phyloP scores from a whole-genome alignment of 148 eudicot species.

The Diospyros kaki region DNA sequence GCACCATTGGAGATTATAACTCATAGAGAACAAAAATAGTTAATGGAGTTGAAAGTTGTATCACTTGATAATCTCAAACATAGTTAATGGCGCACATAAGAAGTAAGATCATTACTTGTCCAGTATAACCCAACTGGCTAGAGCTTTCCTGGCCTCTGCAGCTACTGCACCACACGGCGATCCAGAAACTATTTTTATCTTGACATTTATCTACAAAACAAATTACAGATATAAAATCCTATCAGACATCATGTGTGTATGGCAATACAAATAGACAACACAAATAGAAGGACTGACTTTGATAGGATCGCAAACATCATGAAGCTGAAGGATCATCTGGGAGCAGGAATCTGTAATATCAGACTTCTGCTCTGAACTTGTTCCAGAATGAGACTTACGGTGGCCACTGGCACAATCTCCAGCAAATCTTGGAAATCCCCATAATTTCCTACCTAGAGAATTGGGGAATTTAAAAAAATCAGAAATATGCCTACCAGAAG shows the following conservation, averaged over 20 bases:
- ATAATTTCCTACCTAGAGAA: slow-evolving; percentile 61
- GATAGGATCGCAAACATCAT: slow-evolving; percentile 91
- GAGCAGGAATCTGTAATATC: slow-evolving; percentile 90
- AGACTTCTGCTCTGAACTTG: slow-evolving; percentile 66
- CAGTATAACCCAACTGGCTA: slow-evolving; percentile 84
- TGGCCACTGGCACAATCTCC: slow-evolving; percentile 90
- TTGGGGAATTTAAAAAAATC: background rate
- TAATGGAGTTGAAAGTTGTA: background rate
- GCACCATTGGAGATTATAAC: background rate
- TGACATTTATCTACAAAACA: slow-evolving; percentile 66
- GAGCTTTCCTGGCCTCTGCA: slow-evolving; percentile 76
- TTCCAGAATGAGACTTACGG: slow-evolving; percentile 49
- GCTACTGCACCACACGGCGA: slow-evolving; percentile 81
- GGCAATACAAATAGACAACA: background rate
- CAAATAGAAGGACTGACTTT: slow-evolving; percentile 42
- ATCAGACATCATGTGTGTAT: background rate
- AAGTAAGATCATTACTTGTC: slow-evolving; percentile 60
- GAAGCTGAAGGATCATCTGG: slow-evolving; percentile 96
- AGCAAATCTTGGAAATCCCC: slow-evolving; percentile 91
- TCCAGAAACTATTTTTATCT: slow-evolving; percentile 75
- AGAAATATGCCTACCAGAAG: background rate
- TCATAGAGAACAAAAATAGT: background rate
- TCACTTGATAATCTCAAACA: slow-evolving; percentile 5
- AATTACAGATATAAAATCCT: background rate
- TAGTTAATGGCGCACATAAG: background rate